phyloP scores from a whole-genome alignment of 306 rosid genomes.

The Carpinus fangiana region DNA sequence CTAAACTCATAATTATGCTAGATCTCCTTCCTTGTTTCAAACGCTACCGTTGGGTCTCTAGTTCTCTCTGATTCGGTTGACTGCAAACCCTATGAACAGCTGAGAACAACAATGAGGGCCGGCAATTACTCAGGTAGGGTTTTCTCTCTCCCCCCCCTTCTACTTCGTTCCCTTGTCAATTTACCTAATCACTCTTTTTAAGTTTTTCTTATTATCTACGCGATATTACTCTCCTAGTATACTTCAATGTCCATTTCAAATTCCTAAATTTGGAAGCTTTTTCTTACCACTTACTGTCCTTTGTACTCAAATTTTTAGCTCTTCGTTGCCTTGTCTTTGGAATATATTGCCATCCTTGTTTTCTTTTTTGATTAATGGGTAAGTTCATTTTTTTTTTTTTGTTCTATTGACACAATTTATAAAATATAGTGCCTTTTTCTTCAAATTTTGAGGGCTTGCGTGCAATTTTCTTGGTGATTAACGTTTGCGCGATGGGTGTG shows the following conservation, averaged over 20 bases:
- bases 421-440: neutral
- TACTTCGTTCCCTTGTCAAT: neutral
- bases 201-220: neutral
- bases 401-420: neutral
- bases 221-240: neutral
- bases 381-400: neutral
- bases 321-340: neutral
- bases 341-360: neutral
- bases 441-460: neutral
- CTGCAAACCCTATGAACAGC: slow-evolving; percentile 11
- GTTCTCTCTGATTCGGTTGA: neutral
- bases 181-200: neutral
- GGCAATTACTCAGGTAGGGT: slow-evolving; percentile 15
- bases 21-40: slow-evolving; percentile 17
- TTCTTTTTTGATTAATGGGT: neutral
- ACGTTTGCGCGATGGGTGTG: neutral
- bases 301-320: neutral
- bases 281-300: neutral
- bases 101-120: slow-evolving; percentile 12
- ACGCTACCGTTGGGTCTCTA: slow-evolving; percentile 24
- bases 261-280: neutral
- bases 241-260: neutral
- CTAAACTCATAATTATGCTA: neutral
- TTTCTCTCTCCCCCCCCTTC: neutral
- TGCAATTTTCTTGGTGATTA: neutral